Evolutionary conservation across 2,329 filamentous ascomycete genomes (phyloP), one percentile per base, ranked within the genome.

Genomic region (Triangularia verruculosa): DNA sequence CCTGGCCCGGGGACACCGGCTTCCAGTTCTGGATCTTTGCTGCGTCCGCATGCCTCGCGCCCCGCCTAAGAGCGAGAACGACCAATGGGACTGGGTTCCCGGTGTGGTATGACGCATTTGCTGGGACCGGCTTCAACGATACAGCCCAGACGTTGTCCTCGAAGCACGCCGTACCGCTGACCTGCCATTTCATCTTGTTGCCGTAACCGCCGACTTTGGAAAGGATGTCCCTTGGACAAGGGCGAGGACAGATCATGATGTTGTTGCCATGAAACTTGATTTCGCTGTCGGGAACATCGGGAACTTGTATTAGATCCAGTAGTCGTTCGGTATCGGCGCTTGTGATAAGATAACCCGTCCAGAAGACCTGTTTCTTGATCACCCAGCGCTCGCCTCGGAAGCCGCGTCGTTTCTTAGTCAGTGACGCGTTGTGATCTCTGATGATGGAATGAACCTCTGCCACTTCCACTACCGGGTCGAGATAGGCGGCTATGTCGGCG

Each of bases 81-180:
- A 98, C 88, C 11, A 92, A 84, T 0, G 93, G 93, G 0, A 83
- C 84, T 0, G 85, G 83, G 71, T 93, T 93, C 68, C 96, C 92
- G 0, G 92, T 93, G 77, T 95, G 90, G 69, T 88, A 88, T 54
- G 82, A 83, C 43, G 88, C 85, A 0, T 83, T 85, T 15, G 86
- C 79, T 0, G 89, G 87, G 0, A 93, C 82, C 0, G 95, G 92
- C 30, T 86, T 83, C 11, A 97, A 86, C 52, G 88, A 84, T 15
- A 89, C 92, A 4, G 94, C 95, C 93, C 94, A 99, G 43, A 98
- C 84, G 70, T 85, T 89, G 74, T 93, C 89, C 65, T 97, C 90
- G 68, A 86, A 87, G 68, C 84, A 86, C 0, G 87, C 92, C 5
- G 89, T 86, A 39, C 89, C 92, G 0, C 87, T 90, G 4, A 97